Percentiles rank a stretch among this genome's conserved stretches.
These are phyloP conservation scores for Fistulinella staudtii DNA, from an alignment of 1,284 basidiomycete genomes.

Conservation along the genomic window DNA sequence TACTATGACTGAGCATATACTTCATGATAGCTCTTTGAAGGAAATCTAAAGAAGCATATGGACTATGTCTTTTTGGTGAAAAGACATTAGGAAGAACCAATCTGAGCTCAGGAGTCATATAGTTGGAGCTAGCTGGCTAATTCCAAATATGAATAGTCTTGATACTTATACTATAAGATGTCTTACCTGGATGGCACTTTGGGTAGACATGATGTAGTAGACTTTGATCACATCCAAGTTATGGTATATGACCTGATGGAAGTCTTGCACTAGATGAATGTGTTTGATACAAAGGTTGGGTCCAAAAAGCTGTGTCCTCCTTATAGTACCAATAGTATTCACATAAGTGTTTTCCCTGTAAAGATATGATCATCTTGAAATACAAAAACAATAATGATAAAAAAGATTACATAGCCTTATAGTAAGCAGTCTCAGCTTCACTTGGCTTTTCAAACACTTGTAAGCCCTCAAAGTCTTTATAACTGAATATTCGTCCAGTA, in stretches of 20 bases:
- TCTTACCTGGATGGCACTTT: no score
- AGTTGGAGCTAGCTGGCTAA: not conserved
- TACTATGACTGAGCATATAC: constrained; percentile 21
- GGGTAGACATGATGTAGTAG: no score
- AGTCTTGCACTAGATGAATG: constrained; percentile 16
- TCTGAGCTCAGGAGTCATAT: no score
- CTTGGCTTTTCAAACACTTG: constrained; percentile 1
- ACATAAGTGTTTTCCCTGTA: constrained; percentile 21
- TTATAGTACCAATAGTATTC: constrained; percentile 6
- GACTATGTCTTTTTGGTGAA: constrained; percentile 21
- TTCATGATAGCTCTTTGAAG: constrained; percentile 21
- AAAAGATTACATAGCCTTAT: constrained; percentile 15
- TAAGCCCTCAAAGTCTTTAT: no score
- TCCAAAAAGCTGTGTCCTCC: not conserved
- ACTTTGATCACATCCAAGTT: constrained; percentile 20
- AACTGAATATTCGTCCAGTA: constrained; percentile 28
- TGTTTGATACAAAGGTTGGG: constrained; percentile 9
- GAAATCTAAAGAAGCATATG: constrained; percentile 16
- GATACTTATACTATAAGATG: not conserved
- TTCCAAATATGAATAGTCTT: not conserved
- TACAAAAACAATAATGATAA: not conserved
- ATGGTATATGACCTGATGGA: constrained; percentile 29
- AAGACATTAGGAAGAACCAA: constrained; percentile 16
- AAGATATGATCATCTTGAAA: not conserved
- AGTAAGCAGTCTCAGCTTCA: constrained; percentile 10